Percentiles rank a stretch among this genome's conserved stretches.
phyloP scores from a whole-genome alignment of 345 rosid species.

The Pistacia atlantica region DNA sequence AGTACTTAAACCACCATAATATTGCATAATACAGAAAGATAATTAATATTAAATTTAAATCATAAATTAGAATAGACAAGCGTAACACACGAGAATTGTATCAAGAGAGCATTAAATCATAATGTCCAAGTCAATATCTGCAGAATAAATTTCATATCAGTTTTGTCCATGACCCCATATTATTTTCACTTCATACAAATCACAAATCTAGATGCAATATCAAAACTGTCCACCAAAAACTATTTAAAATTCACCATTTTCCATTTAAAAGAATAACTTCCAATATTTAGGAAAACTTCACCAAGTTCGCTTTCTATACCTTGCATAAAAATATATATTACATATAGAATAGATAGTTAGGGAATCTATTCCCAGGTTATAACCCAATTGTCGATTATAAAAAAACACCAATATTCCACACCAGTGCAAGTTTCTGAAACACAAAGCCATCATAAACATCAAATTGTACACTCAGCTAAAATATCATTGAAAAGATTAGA shows the following conservation, averaged over 20 bases:
- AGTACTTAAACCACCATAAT: slow-evolving; percentile 13
- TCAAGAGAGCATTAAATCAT: background rate
- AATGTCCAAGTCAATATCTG: slow-evolving; percentile 1
- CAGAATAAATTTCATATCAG: background rate
- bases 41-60: background rate
- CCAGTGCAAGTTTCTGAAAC: background rate
- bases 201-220: background rate
- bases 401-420: background rate
- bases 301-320: background rate
- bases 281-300: background rate
- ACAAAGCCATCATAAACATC: background rate
- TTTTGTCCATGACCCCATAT: background rate
- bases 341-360: background rate
- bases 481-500: background rate
- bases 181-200: background rate
- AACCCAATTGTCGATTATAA: background rate
- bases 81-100: background rate
- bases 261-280: too few relatives aligned
- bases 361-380: background rate
- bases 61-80: background rate
- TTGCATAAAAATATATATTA: background rate
- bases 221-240: background rate
- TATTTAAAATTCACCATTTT: background rate
- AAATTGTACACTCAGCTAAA: background rate
- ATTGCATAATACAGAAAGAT: background rate